Evolutionary conservation across 2,329 filamentous ascomycete genomes (phyloP), one percentile per base, ranked within the genome.

Genomic region (Hypoxylon sp.): DNA sequence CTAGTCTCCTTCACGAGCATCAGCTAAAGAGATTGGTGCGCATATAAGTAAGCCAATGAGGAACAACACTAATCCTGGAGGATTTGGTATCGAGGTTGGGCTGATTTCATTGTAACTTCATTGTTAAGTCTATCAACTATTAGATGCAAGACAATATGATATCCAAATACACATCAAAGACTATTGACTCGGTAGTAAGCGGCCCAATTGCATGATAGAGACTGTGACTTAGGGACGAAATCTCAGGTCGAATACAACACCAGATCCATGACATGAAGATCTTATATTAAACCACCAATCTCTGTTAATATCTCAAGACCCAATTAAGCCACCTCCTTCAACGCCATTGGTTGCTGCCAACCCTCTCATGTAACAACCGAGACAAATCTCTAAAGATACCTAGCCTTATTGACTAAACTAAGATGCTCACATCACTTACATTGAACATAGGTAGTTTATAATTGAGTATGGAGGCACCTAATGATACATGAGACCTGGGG

Each of bases 311-410:
- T 43, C 19, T 45, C 25, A 34, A 56, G 17, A 36, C 64, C 67
- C 46, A 60, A 70, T 70, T 43, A 19, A 64, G 67, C 48, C 34
- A 10, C 38, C 10, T 28, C 49, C 60, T 57, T 57, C 36, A 17
- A 63, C 19, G 43, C 53, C 21, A 70, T 70, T 70, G 67, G 67
- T 9, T 36, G 36, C 17, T 23, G 10, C 6, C 49, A 28, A 38
- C 43, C n/a, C n/a, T 14, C 32, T 7, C 19, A 46, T 28, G 34
- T 9, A 11, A 11, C 38, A 21, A 10, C 38, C 5, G 17, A 19
- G 38, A 21, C 11, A 17, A 43, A 19, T 43, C 7, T 30, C 25
- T 28, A 28, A 28, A 28, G 25, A 28, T 6, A 28, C 25, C 25
- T 6, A 28, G 5, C 13, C 13, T n/a, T 41, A 41, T n/a, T 41